Base-by-base conservation (phyloP, 768 basidiomycete genomes). In the Trametes punicea region DNA sequence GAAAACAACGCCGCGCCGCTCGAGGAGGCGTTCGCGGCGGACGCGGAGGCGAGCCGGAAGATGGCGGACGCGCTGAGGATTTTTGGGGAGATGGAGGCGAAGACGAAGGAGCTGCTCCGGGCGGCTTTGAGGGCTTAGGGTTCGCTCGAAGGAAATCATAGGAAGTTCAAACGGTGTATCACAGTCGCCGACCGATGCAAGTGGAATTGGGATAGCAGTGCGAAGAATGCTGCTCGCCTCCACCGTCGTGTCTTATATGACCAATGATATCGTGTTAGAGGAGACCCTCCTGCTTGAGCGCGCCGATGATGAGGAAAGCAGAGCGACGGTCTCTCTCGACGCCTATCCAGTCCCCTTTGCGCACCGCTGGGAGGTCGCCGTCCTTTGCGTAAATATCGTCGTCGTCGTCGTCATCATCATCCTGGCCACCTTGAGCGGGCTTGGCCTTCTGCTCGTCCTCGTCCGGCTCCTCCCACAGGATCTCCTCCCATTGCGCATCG, bases 401-500 rank as follows among this genome's bases (percentile, higher is more conserved):
- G 4, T 62, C 62, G 25, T 69, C 62, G 9, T 63, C 67, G 3
- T 68, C 65, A 13, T 58, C n/a, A n/a, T n/a, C n/a, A n/a, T n/a
- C 41, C 23, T 54, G 62, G 33, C 45, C 61, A 68, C 67, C 46
- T 68, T 67, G 45, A 62, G 57, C 33, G 50, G 42, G 48, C 57
- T 56, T 31, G 31, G 67, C 30, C 63, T 70, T 62, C 54, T 61
- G 69, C 50, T 79, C 79, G 47, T 83, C 83, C 55, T 85, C 84
- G 66, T 88, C 88, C 15, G 83, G 75, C 60, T 53, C 51, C 21
- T 87, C 83, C 82, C 84, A 90, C 25, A 90, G 72, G 1, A 90
- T 83, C 61, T 91, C 90, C 49, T 88, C 85, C 90, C 88, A 91
- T 60, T 89, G 85, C 1, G 80, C 75, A 51, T 89, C 87, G 48